Conservation (phyloP, 805 yeast genomes). For the Jamesozyma spencerorum region DNA sequence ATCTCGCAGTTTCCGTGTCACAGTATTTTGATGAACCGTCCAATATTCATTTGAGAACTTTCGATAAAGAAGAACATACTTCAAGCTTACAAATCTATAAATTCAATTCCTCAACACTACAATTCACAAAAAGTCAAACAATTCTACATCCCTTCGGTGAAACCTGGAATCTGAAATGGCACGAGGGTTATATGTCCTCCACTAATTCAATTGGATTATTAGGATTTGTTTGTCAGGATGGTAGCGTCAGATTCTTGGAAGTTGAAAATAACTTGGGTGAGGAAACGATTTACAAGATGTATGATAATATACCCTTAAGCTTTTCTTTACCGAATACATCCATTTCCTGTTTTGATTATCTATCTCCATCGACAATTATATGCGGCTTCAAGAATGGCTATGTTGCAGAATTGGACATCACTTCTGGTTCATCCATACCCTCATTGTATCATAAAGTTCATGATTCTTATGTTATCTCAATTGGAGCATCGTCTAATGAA, state of each 20-base stretch:
- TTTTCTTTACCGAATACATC: conserved; percentile 20
- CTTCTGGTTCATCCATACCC: conserved; percentile 24
- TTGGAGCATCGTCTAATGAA: conserved; percentile 31
- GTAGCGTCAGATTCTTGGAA: conserved; percentile 42
- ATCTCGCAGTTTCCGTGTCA: conserved; percentile 44
- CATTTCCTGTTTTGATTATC: conserved; percentile 42
- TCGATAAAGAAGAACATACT: conserved; percentile 22
- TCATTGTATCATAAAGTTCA: conserved; percentile 33
- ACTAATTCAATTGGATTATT: conserved; percentile 33
- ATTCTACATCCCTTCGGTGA: conserved; percentile 38
- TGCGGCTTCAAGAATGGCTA: conserved; percentile 54
- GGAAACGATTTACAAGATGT: conserved; percentile 7
- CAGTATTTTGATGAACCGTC: conserved; percentile 27
- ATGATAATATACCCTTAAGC: conserved; percentile 20
- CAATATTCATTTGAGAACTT: conserved; percentile 21
- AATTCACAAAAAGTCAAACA: conserved; percentile 27
- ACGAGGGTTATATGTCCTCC: conserved; percentile 23
- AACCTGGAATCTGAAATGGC: conserved; percentile 30
- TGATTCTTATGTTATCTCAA: conserved; percentile 30
- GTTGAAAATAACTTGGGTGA: conserved; percentile 13
- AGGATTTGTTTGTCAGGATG: conserved; percentile 50
- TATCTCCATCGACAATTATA: conserved; percentile 36
- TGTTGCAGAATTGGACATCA: conserved; percentile 45
- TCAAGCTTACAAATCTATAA: conserved; percentile 41
- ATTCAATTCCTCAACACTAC: conserved; percentile 25